Base-by-base conservation (phyloP, 1,139 yeast genomes). In the Protomyces arabidopsidicola region DNA sequence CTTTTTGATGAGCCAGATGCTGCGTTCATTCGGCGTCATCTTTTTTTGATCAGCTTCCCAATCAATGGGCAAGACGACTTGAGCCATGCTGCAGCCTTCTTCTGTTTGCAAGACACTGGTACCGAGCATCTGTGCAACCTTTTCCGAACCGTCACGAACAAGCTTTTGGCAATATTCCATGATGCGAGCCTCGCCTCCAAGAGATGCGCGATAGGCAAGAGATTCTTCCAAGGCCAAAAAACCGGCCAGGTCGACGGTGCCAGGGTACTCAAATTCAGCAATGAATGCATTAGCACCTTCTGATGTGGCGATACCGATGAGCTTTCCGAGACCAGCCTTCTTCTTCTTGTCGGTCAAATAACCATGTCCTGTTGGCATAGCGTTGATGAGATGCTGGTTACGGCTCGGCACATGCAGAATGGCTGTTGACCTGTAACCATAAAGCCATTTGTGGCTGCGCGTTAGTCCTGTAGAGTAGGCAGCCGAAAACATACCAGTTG, bases 121-220 rank as follows among this genome's bases (percentile, higher is more conserved):
- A 14, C 71, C 72, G n/a, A 74, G 67, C 22, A 74, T 76, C 31
- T 73, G 67, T 45, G 77, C 70, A 20, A 63, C 73, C 18, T 72
- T 70, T 0, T 74, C 71, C 1, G 80, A 81, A 0, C 81, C 85
- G 61, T 76, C 65, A 5, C 70, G 65, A 1, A 85, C 83, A 62
- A 86, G 77, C 0, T 69, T 68, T 56, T 72, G 70, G 69, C 83
- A 81, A 71, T 86, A 85, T 1, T 76, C 70, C 64, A 76, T 72
- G 60, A 86, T 84, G 4, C 72, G 72, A 1, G 77, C 79, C 67
- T 84, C 88, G 1, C 89, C 89, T 1, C 91, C 90, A 69, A 88
- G 84, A 5, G 76, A 74, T 8, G 77, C 77, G 18, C 76, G 71
- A 68, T 87, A 87, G 67, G 78, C 73, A 27, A 80, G 68, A 0